Conservation (phyloP, 2,329 filamentous ascomycete genomes). For the Didymellaceae sp. region DNA sequence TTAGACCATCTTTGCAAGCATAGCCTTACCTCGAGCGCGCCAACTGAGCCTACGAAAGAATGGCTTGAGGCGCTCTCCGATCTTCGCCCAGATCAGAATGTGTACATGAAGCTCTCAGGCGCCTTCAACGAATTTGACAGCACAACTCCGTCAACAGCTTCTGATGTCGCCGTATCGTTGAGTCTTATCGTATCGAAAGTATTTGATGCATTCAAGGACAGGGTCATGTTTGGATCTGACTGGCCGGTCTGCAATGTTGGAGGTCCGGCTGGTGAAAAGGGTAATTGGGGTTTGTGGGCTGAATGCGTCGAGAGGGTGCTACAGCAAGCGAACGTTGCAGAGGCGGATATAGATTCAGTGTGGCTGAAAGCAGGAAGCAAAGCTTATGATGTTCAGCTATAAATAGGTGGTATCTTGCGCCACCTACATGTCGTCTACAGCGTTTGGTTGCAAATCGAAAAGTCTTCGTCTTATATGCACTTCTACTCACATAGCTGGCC, state of each 20-base stretch:
- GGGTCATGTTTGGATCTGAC: slow-evolving; percentile 90
- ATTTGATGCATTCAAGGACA: slow-evolving; percentile 71
- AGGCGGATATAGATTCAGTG: slow-evolving; percentile 68
- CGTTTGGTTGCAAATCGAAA: too few species aligned
- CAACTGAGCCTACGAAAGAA: slow-evolving; percentile 59
- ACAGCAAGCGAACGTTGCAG: slow-evolving; percentile 56
- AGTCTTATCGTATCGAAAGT: slow-evolving; percentile 47
- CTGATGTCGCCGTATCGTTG: slow-evolving; percentile 29
- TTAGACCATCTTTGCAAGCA: slow-evolving; percentile 91
- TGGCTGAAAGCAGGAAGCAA: slow-evolving; percentile 75
- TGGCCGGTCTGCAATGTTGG: slow-evolving; percentile 89
- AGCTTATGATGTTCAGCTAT: slow-evolving; percentile 63
- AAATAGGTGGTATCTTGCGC: not conserved
- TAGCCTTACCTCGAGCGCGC: slow-evolving; percentile 66
- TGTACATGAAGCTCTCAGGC: slow-evolving; percentile 94
- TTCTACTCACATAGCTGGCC: too few species aligned
- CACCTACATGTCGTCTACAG: too few species aligned
- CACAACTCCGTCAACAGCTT: slow-evolving; percentile 34
- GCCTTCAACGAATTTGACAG: slow-evolving; percentile 78
- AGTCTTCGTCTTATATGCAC: too few species aligned
- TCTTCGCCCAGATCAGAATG: slow-evolving; percentile 67
- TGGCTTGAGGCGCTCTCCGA: slow-evolving; percentile 74
- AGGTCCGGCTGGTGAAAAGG: slow-evolving; percentile 58
- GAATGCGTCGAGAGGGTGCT: slow-evolving; percentile 72
- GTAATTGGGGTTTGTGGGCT: slow-evolving; percentile 78